These are phyloP conservation scores for Cercospora brassicicola DNA, from an alignment of 2,329 filamentous ascomycete genomes.

Conservation along the genomic window DNA sequence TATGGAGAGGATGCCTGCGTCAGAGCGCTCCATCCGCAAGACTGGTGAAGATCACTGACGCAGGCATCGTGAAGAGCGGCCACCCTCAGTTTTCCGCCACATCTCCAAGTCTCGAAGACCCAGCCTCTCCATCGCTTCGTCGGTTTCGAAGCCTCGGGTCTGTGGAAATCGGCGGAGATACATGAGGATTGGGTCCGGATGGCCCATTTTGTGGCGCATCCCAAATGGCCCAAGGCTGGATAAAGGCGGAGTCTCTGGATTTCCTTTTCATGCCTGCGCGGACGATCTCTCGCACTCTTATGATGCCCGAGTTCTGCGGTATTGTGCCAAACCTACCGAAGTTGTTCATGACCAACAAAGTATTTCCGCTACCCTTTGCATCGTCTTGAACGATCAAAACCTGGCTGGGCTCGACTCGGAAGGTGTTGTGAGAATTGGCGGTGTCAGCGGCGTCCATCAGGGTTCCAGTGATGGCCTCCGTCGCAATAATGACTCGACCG, in stretches of 20 bases:
- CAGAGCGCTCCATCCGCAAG: neutral
- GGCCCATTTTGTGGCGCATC: neutral
- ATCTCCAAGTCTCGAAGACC: neutral
- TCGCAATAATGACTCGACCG: neutral
- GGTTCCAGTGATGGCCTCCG: neutral
- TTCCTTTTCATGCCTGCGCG: neutral
- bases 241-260: neutral
- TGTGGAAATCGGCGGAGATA: neutral
- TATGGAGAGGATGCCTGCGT: neutral
- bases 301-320: neutral
- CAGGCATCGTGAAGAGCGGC: neutral
- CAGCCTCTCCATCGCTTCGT: neutral
- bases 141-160: neutral
- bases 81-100: neutral
- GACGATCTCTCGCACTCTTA: neutral
- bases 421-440: neutral
- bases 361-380: neutral
- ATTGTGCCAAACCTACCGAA: neutral
- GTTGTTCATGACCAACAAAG: neutral
- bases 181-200: neutral
- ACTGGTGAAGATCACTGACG: neutral
- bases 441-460: neutral
- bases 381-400: neutral
- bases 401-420: neutral
- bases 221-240: neutral